phyloP scores from a whole-genome alignment of 108 stramenopile genomes.

The Thalassiosira profunda region DNA sequence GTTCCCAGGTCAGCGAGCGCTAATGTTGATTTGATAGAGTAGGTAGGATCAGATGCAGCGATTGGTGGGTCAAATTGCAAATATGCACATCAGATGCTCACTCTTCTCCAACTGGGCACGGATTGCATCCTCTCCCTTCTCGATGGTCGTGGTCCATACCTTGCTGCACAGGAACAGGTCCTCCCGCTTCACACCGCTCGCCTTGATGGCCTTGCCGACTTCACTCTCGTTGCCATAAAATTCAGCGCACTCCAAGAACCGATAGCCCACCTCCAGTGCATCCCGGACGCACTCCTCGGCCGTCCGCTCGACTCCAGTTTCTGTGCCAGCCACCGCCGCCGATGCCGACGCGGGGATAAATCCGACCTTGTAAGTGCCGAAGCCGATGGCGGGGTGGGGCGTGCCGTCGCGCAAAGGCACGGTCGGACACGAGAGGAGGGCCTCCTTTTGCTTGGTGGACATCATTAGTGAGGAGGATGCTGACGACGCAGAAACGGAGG shows the following conservation, averaged over 20 bases:
- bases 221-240: slow-evolving; percentile 91
- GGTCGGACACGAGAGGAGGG: slow-evolving; percentile 57
- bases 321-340: slow-evolving; percentile 46
- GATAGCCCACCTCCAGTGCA: slow-evolving; percentile 78
- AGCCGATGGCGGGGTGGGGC: slow-evolving; percentile 81
- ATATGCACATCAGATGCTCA: no score
- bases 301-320: slow-evolving; percentile 38
- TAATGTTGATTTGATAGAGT: not conserved
- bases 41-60: no score
- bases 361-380: slow-evolving; percentile 96
- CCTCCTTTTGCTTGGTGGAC: slow-evolving; percentile 18
- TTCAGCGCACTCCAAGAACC: slow-evolving; percentile 93
- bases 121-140: slow-evolving; percentile 79
- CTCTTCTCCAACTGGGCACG: slow-evolving; percentile 68
- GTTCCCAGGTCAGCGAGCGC: slow-evolving; percentile 83
- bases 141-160: slow-evolving; percentile 95
- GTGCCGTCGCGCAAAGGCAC: slow-evolving; percentile 78
- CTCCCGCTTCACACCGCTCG: slow-evolving; percentile 61
- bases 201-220: slow-evolving; percentile 83
- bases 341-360: slow-evolving; percentile 87
- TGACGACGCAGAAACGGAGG: slow-evolving; percentile 5
- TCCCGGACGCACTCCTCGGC: slow-evolving; percentile 85
- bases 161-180: slow-evolving; percentile 92
- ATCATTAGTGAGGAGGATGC: not conserved
- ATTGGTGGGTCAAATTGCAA: no score